phyloP scores from a whole-genome alignment of 139 green algal genomes.

The Picochlorum costavermella region DNA sequence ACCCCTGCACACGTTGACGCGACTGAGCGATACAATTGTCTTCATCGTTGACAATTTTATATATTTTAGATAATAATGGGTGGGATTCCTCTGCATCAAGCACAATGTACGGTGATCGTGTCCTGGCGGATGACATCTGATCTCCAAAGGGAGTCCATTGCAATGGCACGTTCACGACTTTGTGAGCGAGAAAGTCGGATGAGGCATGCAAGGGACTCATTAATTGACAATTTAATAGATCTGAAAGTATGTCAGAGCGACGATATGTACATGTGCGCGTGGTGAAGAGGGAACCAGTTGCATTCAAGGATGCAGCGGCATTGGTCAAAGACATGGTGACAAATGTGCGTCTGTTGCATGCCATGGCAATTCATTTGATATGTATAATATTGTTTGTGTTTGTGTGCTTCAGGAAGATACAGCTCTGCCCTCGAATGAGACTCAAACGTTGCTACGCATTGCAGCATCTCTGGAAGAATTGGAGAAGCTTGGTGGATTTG shows the following conservation, averaged over 20 bases:
- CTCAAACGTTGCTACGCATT: not conserved
- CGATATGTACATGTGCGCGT: not conserved
- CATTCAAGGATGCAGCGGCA: not conserved
- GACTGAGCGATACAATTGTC: too few species aligned
- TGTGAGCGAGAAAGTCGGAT: too few species aligned
- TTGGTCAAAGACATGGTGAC: not conserved
- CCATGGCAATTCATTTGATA: not conserved
- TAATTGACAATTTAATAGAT: not conserved
- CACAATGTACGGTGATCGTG: too few species aligned
- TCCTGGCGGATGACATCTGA: too few species aligned
- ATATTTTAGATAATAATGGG: too few species aligned
- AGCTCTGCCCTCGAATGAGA: not conserved
- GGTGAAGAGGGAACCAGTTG: not conserved
- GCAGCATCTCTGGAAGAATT: not conserved
- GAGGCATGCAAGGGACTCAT: too few species aligned
- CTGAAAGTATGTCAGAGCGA: not conserved
- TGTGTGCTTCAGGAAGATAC: not conserved
- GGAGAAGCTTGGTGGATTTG: not conserved
- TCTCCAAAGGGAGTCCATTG: too few species aligned
- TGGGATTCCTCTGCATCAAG: too few species aligned
- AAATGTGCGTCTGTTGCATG: not conserved
- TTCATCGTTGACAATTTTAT: too few species aligned
- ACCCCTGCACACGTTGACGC: not conserved
- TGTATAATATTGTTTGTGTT: not conserved
- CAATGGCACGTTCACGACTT: too few species aligned